These are phyloP conservation scores for Dendrobium huoshanense DNA, from an alignment of 106 monocot genomes.

Conservation along the genomic window DNA sequence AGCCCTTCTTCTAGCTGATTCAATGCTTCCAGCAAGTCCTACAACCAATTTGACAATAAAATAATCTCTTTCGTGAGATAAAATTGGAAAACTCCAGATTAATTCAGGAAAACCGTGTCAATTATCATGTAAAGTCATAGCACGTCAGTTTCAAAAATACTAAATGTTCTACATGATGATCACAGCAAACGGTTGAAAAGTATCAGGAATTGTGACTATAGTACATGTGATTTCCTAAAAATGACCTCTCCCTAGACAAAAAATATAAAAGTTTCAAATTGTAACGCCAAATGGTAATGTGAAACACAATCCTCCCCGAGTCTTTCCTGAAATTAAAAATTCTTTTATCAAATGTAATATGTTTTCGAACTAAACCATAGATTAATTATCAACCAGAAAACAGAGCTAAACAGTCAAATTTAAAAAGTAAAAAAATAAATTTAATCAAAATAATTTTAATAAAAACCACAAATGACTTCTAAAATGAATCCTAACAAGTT, in stretches of 20 bases:
- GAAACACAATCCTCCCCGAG: neutral
- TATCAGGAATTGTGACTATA: too few relatives aligned
- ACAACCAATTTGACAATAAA: slow-evolving; percentile 5
- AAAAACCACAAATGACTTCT: too few relatives aligned
- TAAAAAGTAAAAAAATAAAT: too few relatives aligned
- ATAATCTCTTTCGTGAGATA: neutral
- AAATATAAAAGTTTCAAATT: neutral
- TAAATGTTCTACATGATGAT: neutral
- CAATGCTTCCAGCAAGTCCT: slow-evolving; percentile 91
- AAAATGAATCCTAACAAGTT: neutral
- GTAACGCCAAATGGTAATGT: neutral
- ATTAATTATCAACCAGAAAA: neutral
- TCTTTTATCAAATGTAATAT: neutral
- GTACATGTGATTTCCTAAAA: neutral
- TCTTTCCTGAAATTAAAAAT: neutral
- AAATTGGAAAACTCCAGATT: neutral
- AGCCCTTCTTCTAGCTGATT: slow-evolving; percentile 79
- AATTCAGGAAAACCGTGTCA: neutral
- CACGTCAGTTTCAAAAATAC: neutral
- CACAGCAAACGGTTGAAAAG: neutral
- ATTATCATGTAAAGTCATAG: neutral
- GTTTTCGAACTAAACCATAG: neutral
- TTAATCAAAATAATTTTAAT: too few relatives aligned
- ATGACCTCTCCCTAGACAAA: neutral
- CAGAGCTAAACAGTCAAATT: too few relatives aligned